Conservation (phyloP, 306 rosid genomes). For the Sesbania bispinosa region DNA sequence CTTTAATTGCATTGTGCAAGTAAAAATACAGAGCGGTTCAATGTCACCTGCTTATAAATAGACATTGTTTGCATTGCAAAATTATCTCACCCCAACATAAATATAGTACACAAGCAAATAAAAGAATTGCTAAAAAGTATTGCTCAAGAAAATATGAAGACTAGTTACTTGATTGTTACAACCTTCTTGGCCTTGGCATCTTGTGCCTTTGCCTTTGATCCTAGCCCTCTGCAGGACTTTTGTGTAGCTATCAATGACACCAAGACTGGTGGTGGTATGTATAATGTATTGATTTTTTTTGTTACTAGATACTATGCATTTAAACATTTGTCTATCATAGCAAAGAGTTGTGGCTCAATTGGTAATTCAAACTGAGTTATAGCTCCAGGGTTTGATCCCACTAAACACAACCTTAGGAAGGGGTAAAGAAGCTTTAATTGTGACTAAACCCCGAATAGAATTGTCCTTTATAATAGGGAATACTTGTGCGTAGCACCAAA, state of each 20-base stretch:
- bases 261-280: slow-evolving; percentile 5
- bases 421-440: no score
- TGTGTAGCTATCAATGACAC: slow-evolving; percentile 31
- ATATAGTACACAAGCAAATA: neutral
- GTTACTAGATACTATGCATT: no score
- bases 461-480: no score
- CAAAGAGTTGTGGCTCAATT: no score
- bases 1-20: neutral
- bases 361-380: no score
- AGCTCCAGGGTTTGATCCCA: no score
- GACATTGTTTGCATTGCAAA: neutral
- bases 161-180: neutral
- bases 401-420: no score
- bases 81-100: neutral
- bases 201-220: slow-evolving; percentile 28
- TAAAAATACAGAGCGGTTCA: slow-evolving; percentile 4
- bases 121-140: neutral
- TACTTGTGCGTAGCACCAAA: no score
- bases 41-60: slow-evolving; percentile 1
- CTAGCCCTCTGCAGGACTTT: slow-evolving; percentile 31
- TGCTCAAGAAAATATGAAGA: neutral
- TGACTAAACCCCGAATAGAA: no score
- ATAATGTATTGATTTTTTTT: no score
- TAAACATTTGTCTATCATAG: no score
- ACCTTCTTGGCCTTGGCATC: slow-evolving; percentile 14